Conservation (phyloP, 371 early-diverging fungal genomes). For the Fennellomyces sp. region DNA sequence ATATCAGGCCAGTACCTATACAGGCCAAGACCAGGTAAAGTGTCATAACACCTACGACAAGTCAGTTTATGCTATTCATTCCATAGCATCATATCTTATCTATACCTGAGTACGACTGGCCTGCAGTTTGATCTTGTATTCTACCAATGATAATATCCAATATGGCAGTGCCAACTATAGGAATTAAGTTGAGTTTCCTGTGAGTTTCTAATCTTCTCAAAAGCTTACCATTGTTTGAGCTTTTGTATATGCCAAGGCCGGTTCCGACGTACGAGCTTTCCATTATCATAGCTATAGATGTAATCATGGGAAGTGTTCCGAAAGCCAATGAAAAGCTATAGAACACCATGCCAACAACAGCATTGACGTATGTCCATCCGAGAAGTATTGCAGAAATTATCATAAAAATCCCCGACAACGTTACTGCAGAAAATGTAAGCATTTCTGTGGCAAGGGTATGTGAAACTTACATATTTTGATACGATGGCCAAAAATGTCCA, state of each 20-base stretch:
- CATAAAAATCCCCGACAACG: slow-evolving; percentile 42
- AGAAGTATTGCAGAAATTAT: slow-evolving; percentile 43
- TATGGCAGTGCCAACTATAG: slow-evolving; percentile 43
- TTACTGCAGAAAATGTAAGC: slow-evolving; percentile 3
- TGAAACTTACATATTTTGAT: slow-evolving; percentile 28
- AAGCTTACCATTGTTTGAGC: slow-evolving; percentile 33
- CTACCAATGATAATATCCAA: slow-evolving; percentile 54
- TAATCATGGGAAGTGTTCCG: slow-evolving; percentile 57
- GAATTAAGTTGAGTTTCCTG: too few species aligned
- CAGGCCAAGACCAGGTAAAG: slow-evolving; percentile 37
- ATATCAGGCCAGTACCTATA: slow-evolving; percentile 38
- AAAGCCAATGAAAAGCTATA: slow-evolving; percentile 53
- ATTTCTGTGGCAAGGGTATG: too few species aligned
- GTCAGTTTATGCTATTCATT: too few species aligned
- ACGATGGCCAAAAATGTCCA: slow-evolving; percentile 55
- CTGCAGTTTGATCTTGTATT: slow-evolving; percentile 47
- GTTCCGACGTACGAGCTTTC: slow-evolving; percentile 56
- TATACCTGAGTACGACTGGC: slow-evolving; percentile 33
- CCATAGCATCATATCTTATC: not conserved
- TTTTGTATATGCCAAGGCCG: slow-evolving; percentile 55
- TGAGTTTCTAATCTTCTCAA: too few species aligned
- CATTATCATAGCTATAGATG: slow-evolving; percentile 51
- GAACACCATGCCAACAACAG: slow-evolving; percentile 51
- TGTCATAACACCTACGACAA: slow-evolving; percentile 33
- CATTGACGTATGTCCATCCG: slow-evolving; percentile 41